Evolutionary conservation across 1,284 basidiomycete species (phyloP).

Genomic region (Melampsora abietis-canadensis): DNA sequence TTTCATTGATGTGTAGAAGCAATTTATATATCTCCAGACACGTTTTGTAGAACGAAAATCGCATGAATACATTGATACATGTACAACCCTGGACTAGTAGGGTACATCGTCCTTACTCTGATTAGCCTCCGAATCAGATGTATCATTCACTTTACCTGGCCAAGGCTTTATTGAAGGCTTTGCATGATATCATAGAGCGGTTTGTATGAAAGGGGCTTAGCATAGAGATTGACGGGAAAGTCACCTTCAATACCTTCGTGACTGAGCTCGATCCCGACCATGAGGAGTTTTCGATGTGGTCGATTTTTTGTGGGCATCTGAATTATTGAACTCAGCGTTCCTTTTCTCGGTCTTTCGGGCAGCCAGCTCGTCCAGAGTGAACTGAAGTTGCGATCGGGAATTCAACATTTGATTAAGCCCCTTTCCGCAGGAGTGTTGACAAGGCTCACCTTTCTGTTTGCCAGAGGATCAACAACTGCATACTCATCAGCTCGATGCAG

Average conservation of each 20-base stretch:
- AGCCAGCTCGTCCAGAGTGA: constrained; percentile 32
- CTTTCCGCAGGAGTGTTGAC: not conserved
- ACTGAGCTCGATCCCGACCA: not conserved
- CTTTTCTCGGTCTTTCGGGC: constrained; percentile 37
- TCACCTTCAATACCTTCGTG: not conserved
- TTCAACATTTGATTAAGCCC: not conserved
- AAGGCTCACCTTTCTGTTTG: constrained; percentile 31
- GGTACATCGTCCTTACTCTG: too few relatives aligned
- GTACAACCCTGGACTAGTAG: too few relatives aligned
- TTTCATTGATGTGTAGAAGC: too few relatives aligned
- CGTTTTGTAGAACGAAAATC: too few relatives aligned
- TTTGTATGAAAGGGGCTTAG: too few relatives aligned
- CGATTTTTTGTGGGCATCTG: not conserved
- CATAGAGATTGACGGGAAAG: too few relatives aligned
- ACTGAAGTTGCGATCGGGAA: not conserved
- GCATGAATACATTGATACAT: too few relatives aligned
- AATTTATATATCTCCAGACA: too few relatives aligned
- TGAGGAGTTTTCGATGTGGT: not conserved
- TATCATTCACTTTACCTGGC: too few relatives aligned
- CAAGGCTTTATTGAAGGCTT: too few relatives aligned
- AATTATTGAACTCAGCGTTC: not conserved
- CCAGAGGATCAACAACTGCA: constrained; percentile 36
- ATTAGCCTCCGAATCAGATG: too few relatives aligned
- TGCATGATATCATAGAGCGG: too few relatives aligned
- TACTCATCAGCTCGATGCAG: constrained; percentile 37